Conservation (phyloP, 2,329 filamentous ascomycete species). For the Helicocarpus griseus region DNA sequence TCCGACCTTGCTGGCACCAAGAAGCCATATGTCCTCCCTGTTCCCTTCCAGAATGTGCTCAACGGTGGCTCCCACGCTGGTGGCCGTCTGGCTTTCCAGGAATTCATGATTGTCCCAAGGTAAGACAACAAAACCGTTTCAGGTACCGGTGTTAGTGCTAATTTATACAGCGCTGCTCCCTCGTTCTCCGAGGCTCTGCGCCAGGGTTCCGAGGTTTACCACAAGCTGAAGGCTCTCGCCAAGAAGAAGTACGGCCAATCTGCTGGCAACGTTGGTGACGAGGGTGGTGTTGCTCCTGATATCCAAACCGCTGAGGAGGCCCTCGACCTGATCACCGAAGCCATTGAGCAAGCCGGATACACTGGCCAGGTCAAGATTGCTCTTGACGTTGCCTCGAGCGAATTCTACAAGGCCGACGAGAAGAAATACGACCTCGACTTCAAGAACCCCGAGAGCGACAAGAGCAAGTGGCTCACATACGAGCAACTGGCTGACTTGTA, state of each 20-base stretch:
- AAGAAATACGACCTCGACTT: conserved; percentile 99
- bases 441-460: conserved; percentile 98
- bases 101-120: conserved; percentile 90
- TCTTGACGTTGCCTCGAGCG: conserved; percentile 97
- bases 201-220: conserved; percentile 95
- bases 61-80: conserved; percentile 95
- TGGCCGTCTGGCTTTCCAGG: conserved; percentile 89
- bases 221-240: conserved; percentile 88
- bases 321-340: conserved; percentile 86
- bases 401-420: conserved; percentile 95
- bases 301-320: conserved; percentile 96
- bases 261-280: conserved; percentile 96
- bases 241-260: conserved; percentile 99
- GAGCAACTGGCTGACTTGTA: conserved; percentile 92
- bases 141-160: conserved; percentile 12
- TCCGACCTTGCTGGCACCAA: conserved; percentile 81
- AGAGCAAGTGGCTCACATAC: conserved; percentile 96
- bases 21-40: conserved; percentile 83
- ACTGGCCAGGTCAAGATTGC: conserved; percentile 94
- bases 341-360: conserved; percentile 93
- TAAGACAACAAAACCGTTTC: conserved; percentile 34
- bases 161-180: conserved; percentile 55
- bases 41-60: conserved; percentile 89
- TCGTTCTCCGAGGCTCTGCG: conserved; percentile 94
- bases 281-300: conserved; percentile 98